A percentile compares a stretch with the other conserved stretches of the same genome.
Evolutionary conservation across 805 yeast genomes (phyloP).

Genomic region (Sugiyamaella marilandica): DNA sequence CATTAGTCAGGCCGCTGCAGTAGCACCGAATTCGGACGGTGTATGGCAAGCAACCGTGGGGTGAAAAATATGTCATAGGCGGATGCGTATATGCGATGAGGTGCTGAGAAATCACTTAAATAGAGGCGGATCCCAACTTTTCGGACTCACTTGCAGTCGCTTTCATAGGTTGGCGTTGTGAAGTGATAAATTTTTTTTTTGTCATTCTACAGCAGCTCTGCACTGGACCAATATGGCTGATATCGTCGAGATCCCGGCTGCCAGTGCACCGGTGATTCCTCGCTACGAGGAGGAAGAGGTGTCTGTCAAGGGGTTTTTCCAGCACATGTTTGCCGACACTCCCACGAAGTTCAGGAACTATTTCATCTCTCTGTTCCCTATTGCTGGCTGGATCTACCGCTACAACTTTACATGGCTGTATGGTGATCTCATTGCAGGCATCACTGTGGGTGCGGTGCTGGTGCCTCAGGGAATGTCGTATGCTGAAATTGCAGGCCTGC

Average conservation of each 20-base stretch:
- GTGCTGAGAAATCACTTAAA: background rate
- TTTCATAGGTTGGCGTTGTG: no score
- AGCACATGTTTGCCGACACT: slow-evolving; percentile 33
- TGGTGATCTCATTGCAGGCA: slow-evolving; percentile 84
- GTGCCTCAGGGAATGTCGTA: slow-evolving; percentile 97
- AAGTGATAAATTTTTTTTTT: no score
- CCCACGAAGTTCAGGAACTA: slow-evolving; percentile 42
- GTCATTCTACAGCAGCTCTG: no score
- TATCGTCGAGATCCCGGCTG: background rate
- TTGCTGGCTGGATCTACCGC: slow-evolving; percentile 76
- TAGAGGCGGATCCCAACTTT: background rate
- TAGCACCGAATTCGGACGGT: no score
- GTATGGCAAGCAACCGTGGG: no score
- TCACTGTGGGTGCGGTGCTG: slow-evolving; percentile 87
- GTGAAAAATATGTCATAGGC: no score
- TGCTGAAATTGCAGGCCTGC: slow-evolving; percentile 77
- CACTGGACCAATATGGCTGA: background rate
- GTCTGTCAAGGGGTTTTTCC: slow-evolving; percentile 11
- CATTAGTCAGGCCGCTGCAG: no score
- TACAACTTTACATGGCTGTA: slow-evolving; percentile 77
- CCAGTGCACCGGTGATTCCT: background rate
- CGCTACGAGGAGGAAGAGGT: slow-evolving; percentile 17
- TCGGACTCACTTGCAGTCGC: no score
- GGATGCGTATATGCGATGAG: no score
- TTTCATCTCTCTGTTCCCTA: slow-evolving; percentile 66